A percentile compares a stretch with the other conserved stretches of the same genome.
Conservation (phyloP, 2,329 filamentous ascomycete genomes). For the Cladosporium sphaerospermum region DNA sequence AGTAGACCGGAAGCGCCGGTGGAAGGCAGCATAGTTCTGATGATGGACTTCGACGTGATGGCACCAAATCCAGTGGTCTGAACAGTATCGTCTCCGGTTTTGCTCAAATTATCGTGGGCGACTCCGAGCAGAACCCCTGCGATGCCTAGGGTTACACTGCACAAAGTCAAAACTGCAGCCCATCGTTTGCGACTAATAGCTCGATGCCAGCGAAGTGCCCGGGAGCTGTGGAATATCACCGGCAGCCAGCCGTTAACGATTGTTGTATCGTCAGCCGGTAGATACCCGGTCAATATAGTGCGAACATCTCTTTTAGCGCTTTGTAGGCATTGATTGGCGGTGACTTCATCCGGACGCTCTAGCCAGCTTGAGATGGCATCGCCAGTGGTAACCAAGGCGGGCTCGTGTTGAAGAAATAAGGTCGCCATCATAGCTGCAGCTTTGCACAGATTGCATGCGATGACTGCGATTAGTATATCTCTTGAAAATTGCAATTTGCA, state of each 20-base stretch:
- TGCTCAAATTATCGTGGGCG: background rate
- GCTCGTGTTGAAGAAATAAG: slow-evolving; percentile 17
- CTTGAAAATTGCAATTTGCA: slow-evolving; percentile 26
- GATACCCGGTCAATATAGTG: background rate
- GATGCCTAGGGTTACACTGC: background rate
- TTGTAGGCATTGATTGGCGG: slow-evolving; percentile 12
- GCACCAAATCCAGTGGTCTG: slow-evolving; percentile 13
- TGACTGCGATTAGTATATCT: slow-evolving; percentile 24
- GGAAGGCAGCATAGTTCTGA: slow-evolving; percentile 11
- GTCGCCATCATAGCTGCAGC: slow-evolving; percentile 19
- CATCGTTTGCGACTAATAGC: background rate
- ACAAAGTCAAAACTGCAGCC: background rate
- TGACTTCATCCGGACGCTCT: slow-evolving; percentile 18
- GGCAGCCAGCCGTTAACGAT: background rate
- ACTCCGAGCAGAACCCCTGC: slow-evolving; percentile 4
- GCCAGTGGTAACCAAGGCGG: slow-evolving; percentile 23
- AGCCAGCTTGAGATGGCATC: slow-evolving; percentile 27
- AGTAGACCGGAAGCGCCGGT: slow-evolving; percentile 10
- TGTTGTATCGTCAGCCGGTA: background rate
- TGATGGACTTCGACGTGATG: slow-evolving; percentile 12
- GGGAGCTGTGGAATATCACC: background rate
- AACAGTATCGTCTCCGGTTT: background rate
- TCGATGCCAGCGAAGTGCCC: background rate
- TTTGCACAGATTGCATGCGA: slow-evolving; percentile 24
- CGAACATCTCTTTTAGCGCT: background rate